phyloP scores from a whole-genome alignment of 2,329 filamentous ascomycete species.

The Shiraia bambusicola region DNA sequence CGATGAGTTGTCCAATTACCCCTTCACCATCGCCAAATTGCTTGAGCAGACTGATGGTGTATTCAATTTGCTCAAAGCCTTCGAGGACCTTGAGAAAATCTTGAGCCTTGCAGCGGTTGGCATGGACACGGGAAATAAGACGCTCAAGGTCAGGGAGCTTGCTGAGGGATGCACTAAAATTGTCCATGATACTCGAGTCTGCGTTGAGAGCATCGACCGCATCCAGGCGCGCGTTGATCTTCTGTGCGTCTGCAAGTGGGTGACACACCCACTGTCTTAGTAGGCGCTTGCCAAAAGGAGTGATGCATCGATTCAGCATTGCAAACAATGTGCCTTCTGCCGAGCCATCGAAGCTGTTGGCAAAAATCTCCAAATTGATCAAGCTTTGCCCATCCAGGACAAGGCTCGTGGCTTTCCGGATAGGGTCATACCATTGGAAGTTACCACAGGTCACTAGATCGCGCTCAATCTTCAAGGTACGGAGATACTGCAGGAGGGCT shows the following conservation, averaged over 20 bases:
- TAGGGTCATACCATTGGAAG: constrained; percentile 89
- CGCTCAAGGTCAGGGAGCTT: constrained; percentile 94
- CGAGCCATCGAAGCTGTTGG: constrained; percentile 87
- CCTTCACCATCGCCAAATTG: constrained; percentile 76
- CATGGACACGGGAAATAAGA: constrained; percentile 91
- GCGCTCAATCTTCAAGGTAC: constrained; percentile 79
- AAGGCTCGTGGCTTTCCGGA: constrained; percentile 83
- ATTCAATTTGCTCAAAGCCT: constrained; percentile 96
- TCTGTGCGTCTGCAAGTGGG: constrained; percentile 79
- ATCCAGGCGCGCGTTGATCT: constrained; percentile 91
- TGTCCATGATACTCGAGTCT: constrained; percentile 76
- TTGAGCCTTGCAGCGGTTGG: constrained; percentile 82
- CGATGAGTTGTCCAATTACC: constrained; percentile 79
- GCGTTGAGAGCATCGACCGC: constrained; percentile 91
- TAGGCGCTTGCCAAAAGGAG: constrained; percentile 93
- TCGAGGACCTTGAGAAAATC: constrained; percentile 94
- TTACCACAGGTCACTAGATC: constrained; percentile 86
- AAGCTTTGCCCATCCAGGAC: constrained; percentile 94
- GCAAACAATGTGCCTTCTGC: constrained; percentile 84
- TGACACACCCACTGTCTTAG: constrained; percentile 98
- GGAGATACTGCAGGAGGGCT: constrained; percentile 82
- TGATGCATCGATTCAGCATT: constrained; percentile 90
- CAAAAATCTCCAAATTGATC: constrained; percentile 96
- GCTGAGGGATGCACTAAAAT: constrained; percentile 82
- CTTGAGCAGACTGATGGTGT: constrained; percentile 79